Percentiles rank a stretch among this genome's conserved stretches.
Evolutionary conservation across 495 filamentous ascomycete species (phyloP).

Genomic region (Evernia prunastri): DNA sequence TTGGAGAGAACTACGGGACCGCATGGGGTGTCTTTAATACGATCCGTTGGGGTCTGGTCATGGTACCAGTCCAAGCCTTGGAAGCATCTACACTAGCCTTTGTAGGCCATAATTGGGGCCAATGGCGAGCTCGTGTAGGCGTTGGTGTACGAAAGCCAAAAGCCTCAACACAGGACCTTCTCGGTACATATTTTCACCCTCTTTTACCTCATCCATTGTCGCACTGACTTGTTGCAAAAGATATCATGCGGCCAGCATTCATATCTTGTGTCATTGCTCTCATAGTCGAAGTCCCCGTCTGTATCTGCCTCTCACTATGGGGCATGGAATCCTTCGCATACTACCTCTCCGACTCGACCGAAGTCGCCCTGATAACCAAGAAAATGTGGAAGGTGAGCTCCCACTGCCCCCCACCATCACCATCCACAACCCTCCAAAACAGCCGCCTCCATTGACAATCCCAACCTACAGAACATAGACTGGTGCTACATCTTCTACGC

Average conservation of each 20-base stretch:
- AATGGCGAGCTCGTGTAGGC: conserved; percentile 43
- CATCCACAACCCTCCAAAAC: conserved; percentile 18
- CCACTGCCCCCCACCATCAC: conserved; percentile 16
- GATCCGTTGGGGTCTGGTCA: conserved; percentile 71
- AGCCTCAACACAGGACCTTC: conserved; percentile 34
- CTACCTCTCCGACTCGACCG: conserved; percentile 48
- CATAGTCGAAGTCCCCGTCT: conserved; percentile 54
- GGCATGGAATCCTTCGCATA: conserved; percentile 54
- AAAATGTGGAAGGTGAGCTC: conserved; percentile 55
- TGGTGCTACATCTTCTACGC: conserved; percentile 78
- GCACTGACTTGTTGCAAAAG: conserved; percentile 21
- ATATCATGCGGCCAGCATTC: conserved; percentile 50
- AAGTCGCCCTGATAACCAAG: conserved; percentile 54
- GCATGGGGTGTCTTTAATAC: conserved; percentile 73
- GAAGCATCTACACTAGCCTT: conserved; percentile 61
- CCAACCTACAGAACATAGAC: conserved; percentile 46
- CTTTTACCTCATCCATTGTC: not conserved
- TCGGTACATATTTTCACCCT: conserved; percentile 26
- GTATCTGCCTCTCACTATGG: conserved; percentile 53
- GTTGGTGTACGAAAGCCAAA: conserved; percentile 34
- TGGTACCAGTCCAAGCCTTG: conserved; percentile 65
- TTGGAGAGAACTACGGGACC: conserved; percentile 61
- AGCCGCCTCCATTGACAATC: not conserved
- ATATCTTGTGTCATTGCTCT: conserved; percentile 46
- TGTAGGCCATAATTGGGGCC: conserved; percentile 62